A percentile compares a stretch with the other conserved stretches of the same genome.
Conservation (phyloP, 768 basidiomycete species). For the Galerina sulciceps region DNA sequence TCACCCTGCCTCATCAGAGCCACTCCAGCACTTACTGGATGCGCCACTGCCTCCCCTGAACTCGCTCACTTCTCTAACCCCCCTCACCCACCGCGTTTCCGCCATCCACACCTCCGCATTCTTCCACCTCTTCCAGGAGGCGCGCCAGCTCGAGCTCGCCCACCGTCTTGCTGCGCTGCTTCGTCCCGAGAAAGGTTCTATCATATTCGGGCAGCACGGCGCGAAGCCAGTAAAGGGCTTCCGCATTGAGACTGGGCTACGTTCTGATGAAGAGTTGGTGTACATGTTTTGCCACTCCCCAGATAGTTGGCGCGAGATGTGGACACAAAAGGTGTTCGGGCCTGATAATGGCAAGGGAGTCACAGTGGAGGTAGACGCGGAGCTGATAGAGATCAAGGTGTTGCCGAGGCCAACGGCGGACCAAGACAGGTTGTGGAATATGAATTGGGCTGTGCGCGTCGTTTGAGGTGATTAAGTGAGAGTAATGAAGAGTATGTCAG, state of each 20-base stretch:
- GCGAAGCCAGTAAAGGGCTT: conserved; percentile 36
- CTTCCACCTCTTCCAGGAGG: conserved; percentile 41
- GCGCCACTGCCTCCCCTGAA: conserved; percentile 1
- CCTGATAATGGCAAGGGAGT: conserved; percentile 5
- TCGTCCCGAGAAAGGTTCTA: conserved; percentile 33
- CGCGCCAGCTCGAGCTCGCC: conserved; percentile 32
- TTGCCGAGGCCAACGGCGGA: background rate
- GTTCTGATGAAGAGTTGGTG: background rate
- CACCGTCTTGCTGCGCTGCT: conserved; percentile 33
- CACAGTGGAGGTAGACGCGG: conserved; percentile 12
- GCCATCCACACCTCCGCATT: conserved; percentile 45
- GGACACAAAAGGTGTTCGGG: conserved; percentile 39
- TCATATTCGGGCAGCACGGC: conserved; percentile 41
- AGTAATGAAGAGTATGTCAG: too few relatives aligned
- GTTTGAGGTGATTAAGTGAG: too few relatives aligned
- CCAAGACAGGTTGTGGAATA: conserved; percentile 7
- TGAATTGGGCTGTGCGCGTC: conserved; percentile 14
- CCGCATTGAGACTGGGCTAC: background rate
- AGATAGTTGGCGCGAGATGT: conserved; percentile 36
- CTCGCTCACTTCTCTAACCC: conserved; percentile 27
- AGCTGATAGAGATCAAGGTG: background rate
- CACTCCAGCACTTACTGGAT: too few relatives aligned
- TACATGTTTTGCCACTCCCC: conserved; percentile 44
- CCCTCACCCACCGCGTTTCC: conserved; percentile 45
- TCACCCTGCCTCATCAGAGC: too few relatives aligned